Conservation (phyloP, 2,329 filamentous ascomycete genomes). For the Grosmannia clavigera region DNA sequence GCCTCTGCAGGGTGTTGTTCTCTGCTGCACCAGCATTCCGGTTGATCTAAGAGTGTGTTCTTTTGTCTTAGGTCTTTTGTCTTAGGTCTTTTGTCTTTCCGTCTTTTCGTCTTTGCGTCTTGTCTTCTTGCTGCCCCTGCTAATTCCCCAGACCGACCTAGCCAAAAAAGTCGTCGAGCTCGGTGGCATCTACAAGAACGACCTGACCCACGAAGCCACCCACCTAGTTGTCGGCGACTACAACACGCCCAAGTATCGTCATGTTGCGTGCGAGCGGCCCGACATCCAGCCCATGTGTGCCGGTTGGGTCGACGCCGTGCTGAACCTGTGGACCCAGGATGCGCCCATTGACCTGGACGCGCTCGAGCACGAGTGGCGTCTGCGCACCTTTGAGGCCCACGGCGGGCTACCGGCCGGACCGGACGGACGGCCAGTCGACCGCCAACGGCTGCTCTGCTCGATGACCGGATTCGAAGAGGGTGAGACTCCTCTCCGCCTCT, state of each 20-base stretch:
- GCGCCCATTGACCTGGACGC: conserved; percentile 58
- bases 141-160: conserved; percentile 26
- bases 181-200: conserved; percentile 76
- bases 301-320: conserved; percentile 75
- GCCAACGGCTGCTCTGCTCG: conserved; percentile 36
- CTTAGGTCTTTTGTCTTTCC: not conserved
- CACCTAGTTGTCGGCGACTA: conserved; percentile 86
- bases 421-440: conserved; percentile 17
- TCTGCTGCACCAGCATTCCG: conserved; percentile 80
- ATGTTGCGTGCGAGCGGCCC: conserved; percentile 78
- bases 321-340: conserved; percentile 68
- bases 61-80: not conserved
- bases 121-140: not conserved
- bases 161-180: conserved; percentile 60
- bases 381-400: conserved; percentile 49
- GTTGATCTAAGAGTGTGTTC: conserved; percentile 36
- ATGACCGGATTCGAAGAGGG: conserved; percentile 45
- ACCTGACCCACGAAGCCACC: conserved; percentile 91
- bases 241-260: conserved; percentile 86
- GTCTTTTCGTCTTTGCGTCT: not conserved
- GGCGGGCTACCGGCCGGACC: conserved; percentile 26
- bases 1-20: conserved; percentile 58
- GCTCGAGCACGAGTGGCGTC: conserved; percentile 54
- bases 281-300: conserved; percentile 75
- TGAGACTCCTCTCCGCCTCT: not conserved